Base-by-base conservation (phyloP, 208 protist species). In the Leishmania major region DNA sequence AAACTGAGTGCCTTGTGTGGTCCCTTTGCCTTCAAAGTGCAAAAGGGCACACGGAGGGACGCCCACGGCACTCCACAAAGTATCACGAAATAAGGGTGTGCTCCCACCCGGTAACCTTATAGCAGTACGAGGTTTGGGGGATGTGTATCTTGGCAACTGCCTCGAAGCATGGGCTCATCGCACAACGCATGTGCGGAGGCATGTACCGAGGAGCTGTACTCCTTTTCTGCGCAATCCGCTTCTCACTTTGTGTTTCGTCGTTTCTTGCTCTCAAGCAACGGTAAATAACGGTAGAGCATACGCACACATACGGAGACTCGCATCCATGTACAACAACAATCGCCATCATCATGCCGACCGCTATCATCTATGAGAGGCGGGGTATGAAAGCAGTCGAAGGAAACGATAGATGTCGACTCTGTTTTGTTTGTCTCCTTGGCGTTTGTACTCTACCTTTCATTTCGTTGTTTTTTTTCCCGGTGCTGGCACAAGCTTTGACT, bases 331-430 rank as follows among this genome's bases (percentile, higher is more conserved):
- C 31, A 43, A 43, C 31, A 57, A 2, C 51, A 62, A 45, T 53
- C 8, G 70, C 28, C 70, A 19, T 35, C 10, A 53, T 53, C 28
- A 55, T 53, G 70, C 40, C 25, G 25, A 31, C 22, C 25, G 70
- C 22, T 51, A 37, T 51, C 43, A 74, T 31, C 28, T 51, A 13
- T 37, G 43, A 51, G 37, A 35, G 70, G 28, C 28, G 15, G 70
- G 5, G 70, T 55, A 35, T 55, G 70, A 55, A 74, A 51, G 70
- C 70, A 74, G 70, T 53, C 43, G 22, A 72, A 45, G 70, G 45
- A 51, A 35, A 31, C 2, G 70, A 74, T 28, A 31, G 22, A n/a
- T 74, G n/a, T 25, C 3, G 70, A 37, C 28, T 0, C 45, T 37
- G 4, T 28, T 51, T 55, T 53, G 43, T 25, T n/a, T 31, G 11